phyloP scores from a whole-genome alignment of 1,284 basidiomycete genomes.

The Microbotryum lychnidis-dioicae region DNA sequence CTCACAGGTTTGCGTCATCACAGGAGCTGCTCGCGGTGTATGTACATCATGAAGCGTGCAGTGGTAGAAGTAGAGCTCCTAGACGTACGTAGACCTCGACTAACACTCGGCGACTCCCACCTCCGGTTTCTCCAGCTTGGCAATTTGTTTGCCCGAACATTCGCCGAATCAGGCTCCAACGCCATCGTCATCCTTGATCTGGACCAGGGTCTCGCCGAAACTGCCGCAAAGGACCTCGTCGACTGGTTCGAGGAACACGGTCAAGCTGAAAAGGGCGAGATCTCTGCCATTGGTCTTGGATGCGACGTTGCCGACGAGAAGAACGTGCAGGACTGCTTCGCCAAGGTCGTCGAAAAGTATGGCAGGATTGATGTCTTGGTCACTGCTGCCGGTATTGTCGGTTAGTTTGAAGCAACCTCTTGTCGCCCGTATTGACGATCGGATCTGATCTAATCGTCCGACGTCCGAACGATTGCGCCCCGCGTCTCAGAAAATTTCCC shows the following conservation, averaged over 20 bases:
- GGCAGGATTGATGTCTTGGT: constrained; percentile 79
- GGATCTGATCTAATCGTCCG: background rate
- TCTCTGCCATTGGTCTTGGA: constrained; percentile 66
- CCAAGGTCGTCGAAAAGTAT: constrained; percentile 58
- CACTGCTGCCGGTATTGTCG: constrained; percentile 65
- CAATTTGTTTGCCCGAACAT: constrained; percentile 78
- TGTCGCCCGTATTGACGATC: constrained; percentile 32
- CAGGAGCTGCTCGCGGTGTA: constrained; percentile 78
- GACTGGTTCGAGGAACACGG: constrained; percentile 53
- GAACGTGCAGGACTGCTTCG: constrained; percentile 65
- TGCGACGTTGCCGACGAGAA: constrained; percentile 83
- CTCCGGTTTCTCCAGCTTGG: constrained; percentile 49
- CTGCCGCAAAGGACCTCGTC: constrained; percentile 65
- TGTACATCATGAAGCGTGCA: background rate
- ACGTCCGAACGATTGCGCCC: constrained; percentile 9
- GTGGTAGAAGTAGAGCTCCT: too few species aligned
- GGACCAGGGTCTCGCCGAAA: constrained; percentile 60
- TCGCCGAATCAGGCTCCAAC: constrained; percentile 76
- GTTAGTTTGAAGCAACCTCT: constrained; percentile 5
- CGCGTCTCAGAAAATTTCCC: constrained; percentile 80
- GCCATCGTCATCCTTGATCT: constrained; percentile 77
- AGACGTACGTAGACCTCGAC: background rate
- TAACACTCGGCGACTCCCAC: background rate
- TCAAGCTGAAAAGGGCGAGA: constrained; percentile 52
- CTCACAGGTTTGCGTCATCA: constrained; percentile 74